Base-by-base conservation (phyloP, 345 rosid species). In the Pugionium cornutum region DNA sequence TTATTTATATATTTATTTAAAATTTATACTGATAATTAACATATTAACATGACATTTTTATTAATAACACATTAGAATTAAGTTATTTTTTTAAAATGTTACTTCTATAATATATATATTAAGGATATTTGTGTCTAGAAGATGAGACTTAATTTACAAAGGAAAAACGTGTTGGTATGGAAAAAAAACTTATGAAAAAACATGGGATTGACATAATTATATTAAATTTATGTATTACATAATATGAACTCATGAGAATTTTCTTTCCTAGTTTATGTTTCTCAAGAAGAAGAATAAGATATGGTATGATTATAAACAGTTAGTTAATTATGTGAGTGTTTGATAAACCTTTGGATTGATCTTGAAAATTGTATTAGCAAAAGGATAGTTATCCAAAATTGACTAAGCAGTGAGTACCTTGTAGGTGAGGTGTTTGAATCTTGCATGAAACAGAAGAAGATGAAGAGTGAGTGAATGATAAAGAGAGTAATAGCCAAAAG, bases 381-480 rank as follows among this genome's bases (percentile, higher is more conserved):
- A 25, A 34, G 34, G 11, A 4, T 0, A 41, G 3, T 8, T 4
- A 36, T 55, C 51, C 62, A 53, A 36, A 63, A 56, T 26, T 46
- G 55, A 42, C 37, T 32, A 10, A 61, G 35, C 18, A 63, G 31
- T 54, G 40, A 62, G 41, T 85, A 87, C 98, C 95, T 89, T 79
- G 89, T 53, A 64, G 69, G 63, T 53, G 88, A 76, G 78, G 67
- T 75, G 73, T 89, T 87, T 79, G 86, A 82, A 80, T 89, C 92
- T 85, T 87, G 96, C 96, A 91, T 89, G 89, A 67, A 74, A 74
- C 77, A 60, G 53, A 74, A 57, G 59, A 57, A 53, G 63, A 32
- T 28, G 31, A 53, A 67, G 68, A 52, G 62, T 44, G 55, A 65
- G 58, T 48, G 58, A 51, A 41, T 66, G 6, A 53, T 5, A 31